Conservation (phyloP, 768 basidiomycete genomes). For the Udeniomyces megalosporus region DNA sequence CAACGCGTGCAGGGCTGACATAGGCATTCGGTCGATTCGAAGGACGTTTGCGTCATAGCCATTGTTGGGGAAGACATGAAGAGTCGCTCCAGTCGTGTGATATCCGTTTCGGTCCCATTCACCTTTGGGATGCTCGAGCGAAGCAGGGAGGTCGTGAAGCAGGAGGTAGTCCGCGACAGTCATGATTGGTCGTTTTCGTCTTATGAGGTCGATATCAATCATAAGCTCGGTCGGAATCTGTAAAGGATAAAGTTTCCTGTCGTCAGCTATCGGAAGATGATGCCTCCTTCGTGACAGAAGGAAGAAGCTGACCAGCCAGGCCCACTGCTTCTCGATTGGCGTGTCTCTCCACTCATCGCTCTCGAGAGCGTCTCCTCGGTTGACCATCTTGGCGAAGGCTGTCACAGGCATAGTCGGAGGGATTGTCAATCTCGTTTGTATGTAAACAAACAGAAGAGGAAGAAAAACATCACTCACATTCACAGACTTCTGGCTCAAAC, state of each 20-base stretch:
- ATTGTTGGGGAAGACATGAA: constrained; percentile 31
- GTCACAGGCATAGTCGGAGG: constrained; percentile 13
- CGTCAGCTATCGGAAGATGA: too few species aligned
- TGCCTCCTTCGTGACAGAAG: too few species aligned
- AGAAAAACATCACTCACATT: background rate
- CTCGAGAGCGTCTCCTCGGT: constrained; percentile 35
- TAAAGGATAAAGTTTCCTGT: too few species aligned
- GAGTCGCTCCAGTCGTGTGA: constrained; percentile 26
- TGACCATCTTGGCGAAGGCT: constrained; percentile 35
- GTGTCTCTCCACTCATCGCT: constrained; percentile 33
- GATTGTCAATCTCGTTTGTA: too few species aligned
- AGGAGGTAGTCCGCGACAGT: constrained; percentile 35
- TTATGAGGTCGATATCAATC: constrained; percentile 35
- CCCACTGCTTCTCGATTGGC: constrained; percentile 27
- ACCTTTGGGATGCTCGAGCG: constrained; percentile 31
- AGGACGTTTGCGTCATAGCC: constrained; percentile 34
- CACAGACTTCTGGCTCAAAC: constrained; percentile 28
- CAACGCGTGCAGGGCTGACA: background rate
- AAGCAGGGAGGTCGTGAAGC: constrained; percentile 30
- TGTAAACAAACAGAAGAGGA: background rate
- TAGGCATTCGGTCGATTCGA: constrained; percentile 32
- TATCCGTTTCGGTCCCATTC: constrained; percentile 32
- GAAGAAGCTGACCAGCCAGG: constrained; percentile 17
- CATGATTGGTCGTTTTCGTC: constrained; percentile 31
- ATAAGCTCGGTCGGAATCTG: constrained; percentile 26